Evolutionary conservation across 139 green algal species (phyloP).

Genomic region (Coelastrella sp.): DNA sequence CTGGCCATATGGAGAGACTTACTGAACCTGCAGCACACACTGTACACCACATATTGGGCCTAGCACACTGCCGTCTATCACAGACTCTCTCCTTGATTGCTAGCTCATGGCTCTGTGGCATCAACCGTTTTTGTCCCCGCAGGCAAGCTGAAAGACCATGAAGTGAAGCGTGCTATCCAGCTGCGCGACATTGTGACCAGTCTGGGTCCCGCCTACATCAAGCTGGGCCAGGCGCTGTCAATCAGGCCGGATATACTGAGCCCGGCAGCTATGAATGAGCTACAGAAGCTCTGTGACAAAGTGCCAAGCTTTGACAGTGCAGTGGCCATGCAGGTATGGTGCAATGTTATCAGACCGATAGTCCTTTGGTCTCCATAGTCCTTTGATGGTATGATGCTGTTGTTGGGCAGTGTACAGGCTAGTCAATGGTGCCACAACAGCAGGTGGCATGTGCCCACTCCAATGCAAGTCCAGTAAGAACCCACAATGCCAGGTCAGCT

Average conservation of each 20-base stretch:
- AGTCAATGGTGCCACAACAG: no score
- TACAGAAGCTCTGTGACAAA: conserved; percentile 99
- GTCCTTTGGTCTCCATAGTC: neutral
- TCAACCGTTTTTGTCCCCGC: neutral
- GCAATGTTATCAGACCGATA: neutral
- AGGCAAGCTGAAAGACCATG: conserved; percentile 62
- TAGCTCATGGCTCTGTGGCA: neutral
- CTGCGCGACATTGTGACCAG: conserved; percentile 96
- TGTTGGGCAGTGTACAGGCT: neutral
- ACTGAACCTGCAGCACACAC: no score
- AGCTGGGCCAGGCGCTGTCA: conserved; percentile 95
- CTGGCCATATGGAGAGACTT: no score
- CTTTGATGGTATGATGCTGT: neutral
- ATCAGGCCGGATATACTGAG: conserved; percentile 98
- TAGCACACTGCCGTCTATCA: no score
- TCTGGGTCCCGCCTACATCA: conserved; percentile 98
- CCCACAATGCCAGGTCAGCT: no score
- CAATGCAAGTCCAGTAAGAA: no score
- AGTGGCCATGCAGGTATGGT: conserved; percentile 63
- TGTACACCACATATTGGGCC: no score
- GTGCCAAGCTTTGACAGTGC: conserved; percentile 89
- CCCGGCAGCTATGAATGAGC: conserved; percentile 97
- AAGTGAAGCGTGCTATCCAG: conserved; percentile 87
- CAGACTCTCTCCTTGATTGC: no score
- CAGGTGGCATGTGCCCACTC: no score